Percentiles rank a stretch among this genome's conserved stretches.
Conservation (phyloP, 2,329 filamentous ascomycete species). For the Aspergillus sp. region DNA sequence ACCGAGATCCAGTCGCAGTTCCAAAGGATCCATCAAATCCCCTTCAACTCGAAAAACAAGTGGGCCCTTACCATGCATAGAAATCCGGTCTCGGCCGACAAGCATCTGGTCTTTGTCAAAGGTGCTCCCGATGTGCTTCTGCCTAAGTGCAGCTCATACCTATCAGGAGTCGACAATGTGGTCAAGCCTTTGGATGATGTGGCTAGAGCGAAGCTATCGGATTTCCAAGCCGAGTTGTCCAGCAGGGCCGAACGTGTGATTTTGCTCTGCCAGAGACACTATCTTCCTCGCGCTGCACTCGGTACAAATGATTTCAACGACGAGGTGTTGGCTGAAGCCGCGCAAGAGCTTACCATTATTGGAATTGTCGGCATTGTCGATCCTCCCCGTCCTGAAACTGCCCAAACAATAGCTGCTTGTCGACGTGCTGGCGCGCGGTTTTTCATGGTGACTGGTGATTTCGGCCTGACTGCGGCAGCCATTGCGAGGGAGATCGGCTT, state of each 20-base stretch:
- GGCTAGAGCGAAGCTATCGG: slow-evolving; percentile 51
- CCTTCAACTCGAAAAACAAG: slow-evolving; percentile 83
- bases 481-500: slow-evolving; percentile 44
- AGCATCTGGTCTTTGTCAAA: slow-evolving; percentile 57
- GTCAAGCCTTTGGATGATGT: slow-evolving; percentile 50
- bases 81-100: slow-evolving; percentile 31
- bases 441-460: slow-evolving; percentile 46
- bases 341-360: slow-evolving; percentile 47
- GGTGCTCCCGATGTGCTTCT: slow-evolving; percentile 74
- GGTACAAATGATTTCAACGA: slow-evolving; percentile 51
- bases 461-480: slow-evolving; percentile 38
- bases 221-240: slow-evolving; percentile 66
- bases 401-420: slow-evolving; percentile 33
- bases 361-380: slow-evolving; percentile 52
- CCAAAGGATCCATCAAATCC: slow-evolving; percentile 65
- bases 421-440: slow-evolving; percentile 38
- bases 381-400: slow-evolving; percentile 37
- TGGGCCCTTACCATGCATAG: slow-evolving; percentile 65
- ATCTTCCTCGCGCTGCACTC: slow-evolving; percentile 43
- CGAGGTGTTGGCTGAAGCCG: slow-evolving; percentile 43
- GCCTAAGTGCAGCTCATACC: slow-evolving; percentile 59
- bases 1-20: slow-evolving; percentile 57
- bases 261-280: slow-evolving; percentile 61
- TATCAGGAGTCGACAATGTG: slow-evolving; percentile 55
- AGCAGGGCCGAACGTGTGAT: slow-evolving; percentile 68